Evolutionary conservation across 192 early-diverging fungal genomes (phyloP), one percentile per base, ranked within the genome.

Genomic region (Coemansia biformis): DNA sequence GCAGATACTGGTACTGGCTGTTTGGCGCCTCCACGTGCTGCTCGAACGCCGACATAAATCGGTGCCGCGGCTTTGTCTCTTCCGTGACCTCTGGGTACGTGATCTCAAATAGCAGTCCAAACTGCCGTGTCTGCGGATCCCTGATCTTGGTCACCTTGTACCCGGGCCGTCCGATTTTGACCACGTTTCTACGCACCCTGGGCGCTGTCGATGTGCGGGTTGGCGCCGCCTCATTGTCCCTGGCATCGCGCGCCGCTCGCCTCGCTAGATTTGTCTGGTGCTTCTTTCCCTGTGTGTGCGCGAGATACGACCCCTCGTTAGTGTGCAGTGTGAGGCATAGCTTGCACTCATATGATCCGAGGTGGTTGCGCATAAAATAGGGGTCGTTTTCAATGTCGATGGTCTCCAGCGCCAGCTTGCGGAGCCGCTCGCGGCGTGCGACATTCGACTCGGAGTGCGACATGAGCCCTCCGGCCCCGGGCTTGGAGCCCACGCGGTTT

Each of bases 231-330:
- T 78, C 77, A 30, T 59, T 75, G 23, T 89, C 87, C 48, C 71
- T 78, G 11, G 89, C 89, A 33, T 98, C 95, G 34, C 83, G 81
- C 12, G 92, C 90, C 1, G 88, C 90, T 10, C 95, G 76, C 16
- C 93, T 79, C 11, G 87, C 90, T 44, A 98, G 56, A 41, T 98
- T 98, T 13, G 89, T 86, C 50, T 92, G 90, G 78, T 98, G 95
- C 76, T 96, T 98, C 54, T 98, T 98, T 46, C 93, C 95, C 71
- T 96, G 95, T 8, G 95, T 96, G 51, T 98, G 95, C 2, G 93
- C 90, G 15, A 98, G 75, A 63, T 98, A 98, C 1, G 86, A 88
- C 2, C 93, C 95, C 55, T 98, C 95, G 60, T 95, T 90, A 42
- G 80, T 89, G 66, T 91, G 89, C 12, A 89, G 72, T 6, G 89